phyloP scores from a whole-genome alignment of 305 asterid genomes.

The Fraxinus xanthoxyloides region DNA sequence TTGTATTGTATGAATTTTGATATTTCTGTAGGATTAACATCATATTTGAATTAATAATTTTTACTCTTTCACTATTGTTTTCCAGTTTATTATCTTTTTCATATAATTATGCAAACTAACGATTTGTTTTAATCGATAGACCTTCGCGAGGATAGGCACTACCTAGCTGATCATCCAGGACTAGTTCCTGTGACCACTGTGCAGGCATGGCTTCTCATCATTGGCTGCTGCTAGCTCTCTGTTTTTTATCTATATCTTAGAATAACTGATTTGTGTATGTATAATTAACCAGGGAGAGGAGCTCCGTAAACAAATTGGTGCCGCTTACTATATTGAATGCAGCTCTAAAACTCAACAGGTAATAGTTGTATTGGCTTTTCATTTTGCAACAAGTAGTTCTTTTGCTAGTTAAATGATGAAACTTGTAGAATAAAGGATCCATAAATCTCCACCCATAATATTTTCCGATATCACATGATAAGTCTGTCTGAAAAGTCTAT shows the following conservation, averaged over 20 bases:
- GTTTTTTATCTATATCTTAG: neutral
- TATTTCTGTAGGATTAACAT: neutral
- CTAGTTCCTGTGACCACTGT: slow-evolving; percentile 75
- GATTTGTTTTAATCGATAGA: slow-evolving; percentile 40
- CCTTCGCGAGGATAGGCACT: slow-evolving; percentile 91
- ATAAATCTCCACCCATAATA: neutral
- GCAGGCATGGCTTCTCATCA: slow-evolving; percentile 50
- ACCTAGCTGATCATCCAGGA: slow-evolving; percentile 92
- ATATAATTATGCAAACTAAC: slow-evolving; percentile 7
- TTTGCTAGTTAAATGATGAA: neutral
- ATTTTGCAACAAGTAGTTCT: neutral
- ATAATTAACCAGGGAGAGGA: slow-evolving; percentile 78
- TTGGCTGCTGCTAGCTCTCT: neutral
- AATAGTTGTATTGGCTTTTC: neutral
- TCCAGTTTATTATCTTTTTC: neutral
- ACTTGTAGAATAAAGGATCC: neutral
- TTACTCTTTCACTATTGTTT: neutral
- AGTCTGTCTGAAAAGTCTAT: neutral
- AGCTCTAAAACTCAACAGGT: slow-evolving; percentile 99
- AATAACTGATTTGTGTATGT: neutral
- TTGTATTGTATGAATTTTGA: neutral
- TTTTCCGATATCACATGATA: neutral
- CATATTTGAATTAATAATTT: neutral
- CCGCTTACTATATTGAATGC: slow-evolving; percentile 77
- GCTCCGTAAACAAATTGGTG: slow-evolving; percentile 91